Base-by-base conservation (phyloP, 768 basidiomycete genomes). In the Scleroderma bovista region DNA sequence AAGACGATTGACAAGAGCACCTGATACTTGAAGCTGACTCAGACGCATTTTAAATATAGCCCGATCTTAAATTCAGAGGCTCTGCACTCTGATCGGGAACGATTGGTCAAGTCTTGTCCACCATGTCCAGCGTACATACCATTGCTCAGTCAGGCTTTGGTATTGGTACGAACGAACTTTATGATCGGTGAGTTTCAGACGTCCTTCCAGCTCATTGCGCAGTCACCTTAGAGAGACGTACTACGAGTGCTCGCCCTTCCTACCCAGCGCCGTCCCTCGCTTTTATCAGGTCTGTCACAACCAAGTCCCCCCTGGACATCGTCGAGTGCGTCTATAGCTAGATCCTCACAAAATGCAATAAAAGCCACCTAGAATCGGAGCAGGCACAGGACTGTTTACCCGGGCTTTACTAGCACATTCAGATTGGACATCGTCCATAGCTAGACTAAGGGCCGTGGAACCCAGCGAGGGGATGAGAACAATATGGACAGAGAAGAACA, bases 341-440 rank as follows among this genome's bases (percentile, higher is more conserved):
- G 10, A 26, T 39, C 45, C n/a, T 40, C 22, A 36, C 39, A 46
- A 13, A 29, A 23, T 38, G 24, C n/a, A 17, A 31, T n/a, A 48
- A 55, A 40, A 46, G 48, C 55, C 44, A 53, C 42, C 48, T 55
- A 92, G 88, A 61, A 77, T 90, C 29, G 93, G 91, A 11, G 71
- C 86, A 6, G 93, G 93, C 22, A 93, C 91, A 2, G 93, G 93
- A 13, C 82, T 96, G 48, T 95, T 93, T 66, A 90, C 92, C 11
- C 80, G 90, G 10, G 84, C 90, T 3, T 66, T 95, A 20, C 71
- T 94, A 36, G 76, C 79, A 6, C 77, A 88, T 63, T 72, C 74
- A 16, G 75, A 73, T 34, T 83, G 78, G 78, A 58, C 76, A 16
- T 60, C 65, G 38, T 63, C 61, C 50, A 72, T 93, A 43, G 70